Percentiles rank a stretch among this genome's conserved stretches.
Evolutionary conservation across 148 eudicot species (phyloP).

Genomic region (Silene uniflora): DNA sequence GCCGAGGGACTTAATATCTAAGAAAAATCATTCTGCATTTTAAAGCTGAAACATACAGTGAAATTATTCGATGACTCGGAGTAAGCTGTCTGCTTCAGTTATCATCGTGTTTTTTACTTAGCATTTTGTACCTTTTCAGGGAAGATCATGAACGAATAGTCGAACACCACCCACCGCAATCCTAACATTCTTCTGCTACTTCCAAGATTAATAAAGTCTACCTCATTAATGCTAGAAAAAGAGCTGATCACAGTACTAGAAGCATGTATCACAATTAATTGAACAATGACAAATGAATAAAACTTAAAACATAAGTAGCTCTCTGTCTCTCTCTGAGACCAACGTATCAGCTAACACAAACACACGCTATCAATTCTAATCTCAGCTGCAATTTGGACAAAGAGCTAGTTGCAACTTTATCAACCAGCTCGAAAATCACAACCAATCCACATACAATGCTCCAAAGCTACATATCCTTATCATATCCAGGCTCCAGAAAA

Average conservation of each 20-base stretch:
- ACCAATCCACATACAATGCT: neutral
- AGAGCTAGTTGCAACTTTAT: conserved; percentile 1
- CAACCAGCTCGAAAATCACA: neutral
- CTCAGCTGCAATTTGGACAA: neutral
- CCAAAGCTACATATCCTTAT: neutral
- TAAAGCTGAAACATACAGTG: no score
- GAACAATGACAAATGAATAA: neutral
- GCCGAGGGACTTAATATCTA: no score
- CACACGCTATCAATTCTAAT: neutral
- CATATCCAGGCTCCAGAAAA: neutral
- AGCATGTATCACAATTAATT: neutral
- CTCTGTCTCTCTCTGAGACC: neutral
- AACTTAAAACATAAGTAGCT: neutral
- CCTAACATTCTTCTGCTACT: neutral
- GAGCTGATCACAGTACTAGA: neutral
- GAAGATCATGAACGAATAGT: neutral
- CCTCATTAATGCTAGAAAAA: neutral
- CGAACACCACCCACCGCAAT: neutral
- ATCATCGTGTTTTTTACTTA: no score
- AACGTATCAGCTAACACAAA: neutral
- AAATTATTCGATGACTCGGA: neutral
- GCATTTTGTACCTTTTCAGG: no score
- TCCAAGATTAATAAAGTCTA: neutral
- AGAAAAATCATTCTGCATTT: no score
- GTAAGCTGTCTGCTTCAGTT: neutral